These are phyloP conservation scores for Vitis amurensis DNA, from an alignment of 164 flowering plant species.

Conservation along the genomic window DNA sequence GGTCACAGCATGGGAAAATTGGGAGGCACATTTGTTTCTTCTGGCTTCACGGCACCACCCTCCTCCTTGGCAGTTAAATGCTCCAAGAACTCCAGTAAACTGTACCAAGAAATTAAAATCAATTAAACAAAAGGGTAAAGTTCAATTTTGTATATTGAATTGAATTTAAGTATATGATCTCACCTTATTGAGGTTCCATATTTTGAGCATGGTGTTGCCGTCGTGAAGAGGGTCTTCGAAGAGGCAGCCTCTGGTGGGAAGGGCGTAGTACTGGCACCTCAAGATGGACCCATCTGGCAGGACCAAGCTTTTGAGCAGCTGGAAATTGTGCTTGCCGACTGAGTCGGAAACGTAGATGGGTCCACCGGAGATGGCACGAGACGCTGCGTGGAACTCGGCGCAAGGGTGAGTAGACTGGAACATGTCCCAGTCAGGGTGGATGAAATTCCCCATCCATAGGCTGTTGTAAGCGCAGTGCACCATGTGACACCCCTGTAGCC, in stretches of 20 bases:
- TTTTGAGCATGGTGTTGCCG: slow-evolving; percentile 87
- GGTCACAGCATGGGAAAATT: slow-evolving; percentile 49
- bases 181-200: slow-evolving; percentile 88
- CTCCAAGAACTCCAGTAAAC: slow-evolving; percentile 65
- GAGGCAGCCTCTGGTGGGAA: slow-evolving; percentile 75
- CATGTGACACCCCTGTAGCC: slow-evolving; percentile 96
- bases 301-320: slow-evolving; percentile 59
- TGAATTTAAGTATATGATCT: not conserved
- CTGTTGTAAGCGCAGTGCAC: slow-evolving; percentile 92
- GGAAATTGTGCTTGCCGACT: slow-evolving; percentile 73
- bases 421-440: slow-evolving; percentile 95
- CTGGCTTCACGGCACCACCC: slow-evolving; percentile 73
- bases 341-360: slow-evolving; percentile 78
- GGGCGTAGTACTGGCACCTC: slow-evolving; percentile 67
- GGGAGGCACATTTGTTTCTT: slow-evolving; percentile 51
- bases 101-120: slow-evolving; percentile 5
- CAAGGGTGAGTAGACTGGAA: slow-evolving; percentile 89
- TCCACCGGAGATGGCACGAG: slow-evolving; percentile 88
- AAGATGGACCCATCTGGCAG: slow-evolving; percentile 78
- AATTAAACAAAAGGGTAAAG: not conserved
- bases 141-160: not conserved
- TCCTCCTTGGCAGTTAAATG: slow-evolving; percentile 84
- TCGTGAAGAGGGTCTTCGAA: slow-evolving; percentile 78
- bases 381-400: slow-evolving; percentile 86
- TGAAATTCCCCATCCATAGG: slow-evolving; percentile 88